Evolutionary conservation across 306 rosid species (phyloP).

Genomic region (Rosa lucieae): DNA sequence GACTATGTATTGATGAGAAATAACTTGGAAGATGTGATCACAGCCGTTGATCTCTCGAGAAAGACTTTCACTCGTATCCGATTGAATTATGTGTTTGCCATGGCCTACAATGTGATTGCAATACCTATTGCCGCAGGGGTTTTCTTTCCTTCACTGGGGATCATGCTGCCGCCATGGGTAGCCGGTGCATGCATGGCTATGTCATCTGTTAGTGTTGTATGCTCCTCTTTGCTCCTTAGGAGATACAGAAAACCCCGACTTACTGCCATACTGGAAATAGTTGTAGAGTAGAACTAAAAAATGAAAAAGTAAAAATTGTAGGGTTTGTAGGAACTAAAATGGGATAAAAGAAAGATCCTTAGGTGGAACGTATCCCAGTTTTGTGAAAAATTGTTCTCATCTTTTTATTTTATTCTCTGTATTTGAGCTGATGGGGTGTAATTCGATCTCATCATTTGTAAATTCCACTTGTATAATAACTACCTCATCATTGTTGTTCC

Average conservation of each 20-base stretch:
- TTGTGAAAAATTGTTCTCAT: conserved; percentile 20
- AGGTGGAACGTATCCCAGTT: conserved; percentile 36
- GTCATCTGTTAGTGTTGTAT: conserved; percentile 90
- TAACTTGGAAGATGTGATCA: conserved; percentile 92
- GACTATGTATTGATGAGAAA: conserved; percentile 88
- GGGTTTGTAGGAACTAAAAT: conserved; percentile 29
- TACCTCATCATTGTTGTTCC: neutral
- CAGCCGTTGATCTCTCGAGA: conserved; percentile 91
- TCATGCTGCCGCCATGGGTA: conserved; percentile 92
- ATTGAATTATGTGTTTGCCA: conserved; percentile 79
- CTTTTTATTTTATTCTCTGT: neutral
- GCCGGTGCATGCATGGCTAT: conserved; percentile 99
- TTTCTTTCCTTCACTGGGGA: conserved; percentile 65
- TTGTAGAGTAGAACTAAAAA: conserved; percentile 61
- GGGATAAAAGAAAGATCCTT: conserved; percentile 20
- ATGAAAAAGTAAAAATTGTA: conserved; percentile 8
- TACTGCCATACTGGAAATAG: conserved; percentile 74
- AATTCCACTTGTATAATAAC: conserved; percentile 33
- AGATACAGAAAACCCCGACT: conserved; percentile 83
- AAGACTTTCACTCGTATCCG: conserved; percentile 82
- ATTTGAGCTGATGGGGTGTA: conserved; percentile 32
- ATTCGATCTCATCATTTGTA: conserved; percentile 50
- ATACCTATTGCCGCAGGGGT: conserved; percentile 93
- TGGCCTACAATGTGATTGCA: conserved; percentile 84
- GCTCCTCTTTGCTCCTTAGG: conserved; percentile 85